phyloP scores from a whole-genome alignment of 2,329 filamentous ascomycete genomes.

The Erysiphe neolycopersici region DNA sequence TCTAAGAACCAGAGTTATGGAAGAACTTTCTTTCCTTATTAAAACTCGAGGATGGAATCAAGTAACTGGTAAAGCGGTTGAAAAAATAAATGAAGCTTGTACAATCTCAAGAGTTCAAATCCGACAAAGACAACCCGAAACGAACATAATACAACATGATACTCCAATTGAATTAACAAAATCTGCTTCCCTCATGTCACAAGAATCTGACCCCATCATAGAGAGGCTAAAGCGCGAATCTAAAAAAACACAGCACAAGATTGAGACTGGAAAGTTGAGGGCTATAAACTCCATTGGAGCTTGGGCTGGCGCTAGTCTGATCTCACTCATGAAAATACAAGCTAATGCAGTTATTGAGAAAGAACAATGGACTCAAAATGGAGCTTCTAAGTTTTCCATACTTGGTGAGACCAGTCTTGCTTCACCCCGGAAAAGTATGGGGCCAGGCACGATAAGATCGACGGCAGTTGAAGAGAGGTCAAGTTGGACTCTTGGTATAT shows the following conservation, averaged over 20 bases:
- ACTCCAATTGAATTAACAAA: conserved; percentile 1
- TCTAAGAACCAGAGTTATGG: conserved; percentile 47
- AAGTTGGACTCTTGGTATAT: conserved; percentile 35
- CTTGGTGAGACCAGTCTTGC: conserved; percentile 27
- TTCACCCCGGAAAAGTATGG: conserved; percentile 37
- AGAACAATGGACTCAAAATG: conserved; percentile 44
- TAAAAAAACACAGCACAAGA: conserved; percentile 16
- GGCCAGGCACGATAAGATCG: conserved; percentile 22
- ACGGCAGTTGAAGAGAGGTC: conserved; percentile 15
- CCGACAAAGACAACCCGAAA: conserved; percentile 2
- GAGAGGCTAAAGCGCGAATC: conserved; percentile 24
- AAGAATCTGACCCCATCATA: conserved; percentile 30
- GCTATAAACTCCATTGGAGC: conserved; percentile 43
- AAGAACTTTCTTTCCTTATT: conserved; percentile 44
- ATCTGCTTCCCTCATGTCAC: conserved; percentile 13
- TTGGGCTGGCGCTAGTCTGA: conserved; percentile 48
- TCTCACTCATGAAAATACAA: conserved; percentile 39
- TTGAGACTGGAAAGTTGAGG: conserved; percentile 31
- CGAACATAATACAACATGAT: conserved; percentile 1
- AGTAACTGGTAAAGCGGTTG: conserved; percentile 42
- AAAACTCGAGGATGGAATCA: conserved; percentile 49
- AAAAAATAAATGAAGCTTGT: conserved; percentile 18
- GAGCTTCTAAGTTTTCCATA: conserved; percentile 31
- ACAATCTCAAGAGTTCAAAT: conserved; percentile 7
- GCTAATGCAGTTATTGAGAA: conserved; percentile 44